phyloP scores from a whole-genome alignment of 2,329 filamentous ascomycete species.

The Aspergillus sclerotialis region DNA sequence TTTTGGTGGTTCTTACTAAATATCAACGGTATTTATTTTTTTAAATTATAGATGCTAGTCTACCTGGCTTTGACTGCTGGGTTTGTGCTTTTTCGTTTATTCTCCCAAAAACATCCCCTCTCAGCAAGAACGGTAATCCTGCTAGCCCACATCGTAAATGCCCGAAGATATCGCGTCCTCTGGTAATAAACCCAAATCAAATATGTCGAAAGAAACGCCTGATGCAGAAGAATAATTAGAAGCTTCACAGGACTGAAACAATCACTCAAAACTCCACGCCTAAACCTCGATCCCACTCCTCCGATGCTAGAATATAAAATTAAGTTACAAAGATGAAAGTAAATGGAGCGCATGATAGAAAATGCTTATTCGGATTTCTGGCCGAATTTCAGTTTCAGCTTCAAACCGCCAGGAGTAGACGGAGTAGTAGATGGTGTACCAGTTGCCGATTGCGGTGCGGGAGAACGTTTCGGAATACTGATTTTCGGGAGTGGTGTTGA shows the following conservation, averaged over 20 bases:
- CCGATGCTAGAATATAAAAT: slow-evolving; percentile 4
- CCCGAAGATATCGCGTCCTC: slow-evolving; percentile 5
- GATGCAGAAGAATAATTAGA: slow-evolving; percentile 12
- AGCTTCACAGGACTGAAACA: slow-evolving; percentile 2
- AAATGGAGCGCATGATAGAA: slow-evolving; percentile 6
- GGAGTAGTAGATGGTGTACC: slow-evolving; percentile 22
- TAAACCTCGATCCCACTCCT: slow-evolving; percentile 8
- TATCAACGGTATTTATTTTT: slow-evolving; percentile 16
- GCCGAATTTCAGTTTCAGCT: slow-evolving; percentile 37
- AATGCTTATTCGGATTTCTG: slow-evolving; percentile 22
- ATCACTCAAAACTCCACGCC: slow-evolving; percentile 11
- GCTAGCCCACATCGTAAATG: slow-evolving; percentile 3
- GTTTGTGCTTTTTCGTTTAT: slow-evolving; percentile 2
- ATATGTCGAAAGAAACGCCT: slow-evolving; percentile 3
- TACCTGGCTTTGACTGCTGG: too few relatives aligned
- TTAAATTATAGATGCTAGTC: too few relatives aligned
- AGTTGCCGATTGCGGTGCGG: slow-evolving; percentile 21
- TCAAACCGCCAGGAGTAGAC: slow-evolving; percentile 30
- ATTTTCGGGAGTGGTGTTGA: slow-evolving; percentile 22
- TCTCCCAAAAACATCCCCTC: background rate
- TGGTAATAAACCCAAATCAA: slow-evolving; percentile 3
- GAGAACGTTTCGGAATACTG: slow-evolving; percentile 25
- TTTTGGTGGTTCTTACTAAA: background rate
- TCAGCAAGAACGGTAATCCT: background rate
- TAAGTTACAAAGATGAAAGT: slow-evolving; percentile 10